Evolutionary conservation across 2,329 filamentous ascomycete species (phyloP).

Genomic region (Diaporthe ampelina): DNA sequence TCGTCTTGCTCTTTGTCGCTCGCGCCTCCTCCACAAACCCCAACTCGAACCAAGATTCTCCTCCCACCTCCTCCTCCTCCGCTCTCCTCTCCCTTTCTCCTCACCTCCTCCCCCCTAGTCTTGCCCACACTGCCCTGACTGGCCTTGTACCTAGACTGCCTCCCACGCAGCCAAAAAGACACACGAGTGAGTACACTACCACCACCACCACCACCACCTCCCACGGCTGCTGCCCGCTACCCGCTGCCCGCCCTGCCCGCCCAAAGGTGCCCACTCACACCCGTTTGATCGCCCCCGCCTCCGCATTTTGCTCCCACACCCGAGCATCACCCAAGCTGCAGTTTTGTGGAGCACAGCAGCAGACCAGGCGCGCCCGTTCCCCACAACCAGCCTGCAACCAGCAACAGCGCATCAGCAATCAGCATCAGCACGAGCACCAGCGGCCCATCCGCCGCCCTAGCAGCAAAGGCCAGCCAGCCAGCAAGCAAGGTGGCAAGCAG

Average conservation of each 20-base stretch:
- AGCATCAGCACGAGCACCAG: neutral
- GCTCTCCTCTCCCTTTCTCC: slow-evolving; percentile 12
- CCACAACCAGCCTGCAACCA: neutral
- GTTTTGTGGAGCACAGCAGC: slow-evolving; percentile 35
- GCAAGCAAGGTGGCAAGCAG: neutral
- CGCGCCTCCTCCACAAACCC: slow-evolving; percentile 10
- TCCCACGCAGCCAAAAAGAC: slow-evolving; percentile 5
- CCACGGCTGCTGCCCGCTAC: neutral
- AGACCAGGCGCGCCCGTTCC: slow-evolving; percentile 28
- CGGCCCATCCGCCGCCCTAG: slow-evolving; percentile 4
- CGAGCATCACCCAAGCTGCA: slow-evolving; percentile 13
- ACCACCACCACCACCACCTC: too few species aligned
- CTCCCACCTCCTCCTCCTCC: slow-evolving; percentile 10
- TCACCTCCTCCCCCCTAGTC: neutral
- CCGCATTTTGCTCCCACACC: slow-evolving; percentile 41
- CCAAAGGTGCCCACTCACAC: slow-evolving; percentile 29
- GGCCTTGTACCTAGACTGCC: neutral
- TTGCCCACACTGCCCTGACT: neutral
- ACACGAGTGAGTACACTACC: neutral
- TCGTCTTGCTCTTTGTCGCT: neutral
- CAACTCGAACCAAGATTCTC: slow-evolving; percentile 22
- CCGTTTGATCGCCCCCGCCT: slow-evolving; percentile 40
- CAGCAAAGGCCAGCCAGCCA: neutral
- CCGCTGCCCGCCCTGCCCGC: slow-evolving; percentile 4
- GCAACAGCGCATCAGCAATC: slow-evolving; percentile 7